Conservation (phyloP, 371 early-diverging fungal species). For the Gilbertella persicaria region DNA sequence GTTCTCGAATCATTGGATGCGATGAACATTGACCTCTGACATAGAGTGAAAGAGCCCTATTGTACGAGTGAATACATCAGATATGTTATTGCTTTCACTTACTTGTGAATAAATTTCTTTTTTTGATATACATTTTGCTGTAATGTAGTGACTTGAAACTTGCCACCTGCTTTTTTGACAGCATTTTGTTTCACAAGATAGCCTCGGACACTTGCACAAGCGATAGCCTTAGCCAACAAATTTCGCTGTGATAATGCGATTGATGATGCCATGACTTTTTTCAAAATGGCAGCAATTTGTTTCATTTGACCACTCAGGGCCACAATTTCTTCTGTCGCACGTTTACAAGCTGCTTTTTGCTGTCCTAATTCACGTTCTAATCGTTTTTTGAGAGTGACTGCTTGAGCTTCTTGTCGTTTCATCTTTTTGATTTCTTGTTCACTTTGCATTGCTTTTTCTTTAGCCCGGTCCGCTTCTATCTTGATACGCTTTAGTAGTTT, state of each 20-base stretch:
- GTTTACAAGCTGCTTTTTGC: conserved; percentile 32
- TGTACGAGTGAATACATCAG: not conserved
- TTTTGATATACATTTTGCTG: conserved; percentile 35
- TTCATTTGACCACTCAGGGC: conserved; percentile 32
- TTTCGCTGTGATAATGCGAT: conserved; percentile 34
- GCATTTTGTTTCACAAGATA: conserved; percentile 18
- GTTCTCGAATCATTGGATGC: conserved; percentile 6
- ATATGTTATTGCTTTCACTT: not conserved
- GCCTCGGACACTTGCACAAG: conserved; percentile 35
- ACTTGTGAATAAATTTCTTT: conserved; percentile 27
- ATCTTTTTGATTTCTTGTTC: conserved; percentile 70
- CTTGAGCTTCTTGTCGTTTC: conserved; percentile 57
- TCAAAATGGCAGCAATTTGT: conserved; percentile 34
- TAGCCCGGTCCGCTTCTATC: conserved; percentile 64
- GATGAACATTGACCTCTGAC: conserved; percentile 6
- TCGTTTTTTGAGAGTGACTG: conserved; percentile 19
- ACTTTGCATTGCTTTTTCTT: conserved; percentile 60
- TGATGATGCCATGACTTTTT: conserved; percentile 19
- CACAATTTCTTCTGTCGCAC: conserved; percentile 33
- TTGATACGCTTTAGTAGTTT: conserved; percentile 74
- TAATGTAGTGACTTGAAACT: conserved; percentile 18
- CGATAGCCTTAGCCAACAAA: conserved; percentile 36
- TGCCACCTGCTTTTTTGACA: conserved; percentile 11
- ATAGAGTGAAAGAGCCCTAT: conserved; percentile 24
- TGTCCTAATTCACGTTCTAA: conserved; percentile 27